A percentile compares a stretch with the other conserved stretches of the same genome.
Conservation (phyloP, 2,329 filamentous ascomycete genomes). For the Colletotrichum sp. region DNA sequence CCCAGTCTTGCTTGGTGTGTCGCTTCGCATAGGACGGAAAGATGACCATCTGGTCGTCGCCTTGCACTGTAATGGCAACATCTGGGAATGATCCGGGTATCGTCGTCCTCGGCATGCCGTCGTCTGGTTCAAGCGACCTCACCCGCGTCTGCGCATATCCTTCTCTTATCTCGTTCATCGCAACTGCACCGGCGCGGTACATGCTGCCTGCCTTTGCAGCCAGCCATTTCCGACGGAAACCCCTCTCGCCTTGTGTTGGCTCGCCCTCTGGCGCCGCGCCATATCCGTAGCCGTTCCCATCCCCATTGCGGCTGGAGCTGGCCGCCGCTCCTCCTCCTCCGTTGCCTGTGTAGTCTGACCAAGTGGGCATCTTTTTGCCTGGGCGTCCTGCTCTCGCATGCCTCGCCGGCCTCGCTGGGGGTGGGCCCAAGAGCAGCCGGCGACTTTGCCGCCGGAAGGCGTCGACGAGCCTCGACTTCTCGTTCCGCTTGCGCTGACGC, state of each 20-base stretch:
- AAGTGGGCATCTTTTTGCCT: slow-evolving; percentile 24
- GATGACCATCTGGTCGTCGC: slow-evolving; percentile 89
- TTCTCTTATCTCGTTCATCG: slow-evolving; percentile 63
- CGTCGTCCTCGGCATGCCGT: slow-evolving; percentile 39
- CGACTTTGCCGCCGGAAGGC: slow-evolving; percentile 43
- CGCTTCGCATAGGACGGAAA: slow-evolving; percentile 92
- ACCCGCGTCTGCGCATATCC: slow-evolving; percentile 60
- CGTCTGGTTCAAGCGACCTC: slow-evolving; percentile 35
- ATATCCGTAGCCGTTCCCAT: slow-evolving; percentile 33
- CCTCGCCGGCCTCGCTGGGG: slow-evolving; percentile 29
- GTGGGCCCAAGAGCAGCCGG: slow-evolving; percentile 49
- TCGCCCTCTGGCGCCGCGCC: slow-evolving; percentile 27
- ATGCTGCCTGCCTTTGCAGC: slow-evolving; percentile 65
- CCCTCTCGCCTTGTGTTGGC: slow-evolving; percentile 58
- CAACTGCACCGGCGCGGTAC: slow-evolving; percentile 60
- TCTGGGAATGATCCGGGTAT: slow-evolving; percentile 84
- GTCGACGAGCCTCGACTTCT: slow-evolving; percentile 52
- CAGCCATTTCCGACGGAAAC: slow-evolving; percentile 78
- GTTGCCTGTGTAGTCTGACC: slow-evolving; percentile 19
- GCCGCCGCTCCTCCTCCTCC: slow-evolving; percentile 6
- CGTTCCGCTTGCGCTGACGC: slow-evolving; percentile 60
- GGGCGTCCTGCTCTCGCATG: slow-evolving; percentile 30
- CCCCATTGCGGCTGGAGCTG: neutral
- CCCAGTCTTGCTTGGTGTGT: slow-evolving; percentile 59
- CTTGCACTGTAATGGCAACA: slow-evolving; percentile 77